Conservation (phyloP, 495 filamentous ascomycete species). For the Talaromyces liani region DNA sequence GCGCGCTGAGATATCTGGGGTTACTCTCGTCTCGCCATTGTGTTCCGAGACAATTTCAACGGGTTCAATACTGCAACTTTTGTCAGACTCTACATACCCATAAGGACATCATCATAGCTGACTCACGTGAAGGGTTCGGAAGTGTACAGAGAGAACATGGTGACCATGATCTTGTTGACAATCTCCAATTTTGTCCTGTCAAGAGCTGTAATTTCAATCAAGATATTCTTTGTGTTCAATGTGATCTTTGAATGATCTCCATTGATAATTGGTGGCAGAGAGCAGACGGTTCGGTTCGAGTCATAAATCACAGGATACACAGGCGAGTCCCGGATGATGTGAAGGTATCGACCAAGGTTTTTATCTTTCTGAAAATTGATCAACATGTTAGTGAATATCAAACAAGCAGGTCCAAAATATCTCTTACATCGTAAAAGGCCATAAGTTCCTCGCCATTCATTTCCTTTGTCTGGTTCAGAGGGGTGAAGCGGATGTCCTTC, state of each 20-base stretch:
- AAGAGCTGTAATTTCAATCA: conserved; percentile 96
- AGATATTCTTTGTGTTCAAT: conserved; percentile 79
- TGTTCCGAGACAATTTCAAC: conserved; percentile 85
- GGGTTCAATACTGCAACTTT: conserved; percentile 61
- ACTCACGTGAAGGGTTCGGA: conserved; percentile 72
- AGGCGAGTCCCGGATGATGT: conserved; percentile 88
- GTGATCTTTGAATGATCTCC: conserved; percentile 93
- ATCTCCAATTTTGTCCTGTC: conserved; percentile 96
- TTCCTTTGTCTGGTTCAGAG: conserved; percentile 80
- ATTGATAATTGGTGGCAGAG: conserved; percentile 96
- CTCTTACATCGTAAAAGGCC: conserved; percentile 74
- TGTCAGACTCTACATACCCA: not conserved
- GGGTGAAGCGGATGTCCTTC: conserved; percentile 84
- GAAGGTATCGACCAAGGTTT: conserved; percentile 71
- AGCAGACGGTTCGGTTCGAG: conserved; percentile 78
- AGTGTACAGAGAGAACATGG: conserved; percentile 95
- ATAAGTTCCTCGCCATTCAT: conserved; percentile 89
- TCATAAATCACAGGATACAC: conserved; percentile 98
- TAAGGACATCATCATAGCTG: not conserved
- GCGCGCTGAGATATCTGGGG: conserved; percentile 70
- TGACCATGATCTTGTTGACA: conserved; percentile 86
- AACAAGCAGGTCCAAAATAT: not conserved
- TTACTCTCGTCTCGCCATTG: conserved; percentile 72
- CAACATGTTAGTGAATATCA: not conserved
- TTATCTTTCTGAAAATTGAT: conserved; percentile 57